phyloP scores from a whole-genome alignment of 495 filamentous ascomycete genomes.

The Xylaria acuta region DNA sequence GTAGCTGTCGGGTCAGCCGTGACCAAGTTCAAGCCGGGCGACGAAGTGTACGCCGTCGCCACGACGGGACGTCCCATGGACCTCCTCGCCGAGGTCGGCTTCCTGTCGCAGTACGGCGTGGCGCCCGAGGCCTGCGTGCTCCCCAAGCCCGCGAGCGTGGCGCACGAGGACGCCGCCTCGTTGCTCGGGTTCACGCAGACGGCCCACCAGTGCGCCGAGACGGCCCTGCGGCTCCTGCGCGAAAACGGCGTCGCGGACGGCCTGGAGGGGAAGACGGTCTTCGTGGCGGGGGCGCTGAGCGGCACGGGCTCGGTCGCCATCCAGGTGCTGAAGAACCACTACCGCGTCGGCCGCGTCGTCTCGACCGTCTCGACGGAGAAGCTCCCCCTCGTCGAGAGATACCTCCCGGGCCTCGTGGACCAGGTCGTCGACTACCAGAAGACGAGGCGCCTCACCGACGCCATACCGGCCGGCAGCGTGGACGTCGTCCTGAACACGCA shows the following conservation, averaged over 20 bases:
- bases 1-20: slow-evolving; percentile 51
- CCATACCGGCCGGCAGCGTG: slow-evolving; percentile 51
- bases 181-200: slow-evolving; percentile 51
- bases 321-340: slow-evolving; percentile 61
- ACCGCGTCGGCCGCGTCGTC: slow-evolving; percentile 56
- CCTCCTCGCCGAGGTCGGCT: slow-evolving; percentile 32
- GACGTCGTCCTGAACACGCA: slow-evolving; percentile 63
- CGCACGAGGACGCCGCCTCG: slow-evolving; percentile 46
- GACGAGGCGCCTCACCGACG: slow-evolving; percentile 43
- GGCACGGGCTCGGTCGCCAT: slow-evolving; percentile 56
- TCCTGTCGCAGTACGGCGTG: slow-evolving; percentile 49
- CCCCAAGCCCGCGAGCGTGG: slow-evolving; percentile 47
- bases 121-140: slow-evolving; percentile 35
- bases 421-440: slow-evolving; percentile 59
- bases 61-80: slow-evolving; percentile 34
- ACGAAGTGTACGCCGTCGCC: slow-evolving; percentile 56
- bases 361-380: slow-evolving; percentile 62
- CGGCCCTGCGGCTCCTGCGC: slow-evolving; percentile 45
- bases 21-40: slow-evolving; percentile 53
- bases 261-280: slow-evolving; percentile 61
- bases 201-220: slow-evolving; percentile 39
- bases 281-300: slow-evolving; percentile 59
- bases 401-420: slow-evolving; percentile 43
- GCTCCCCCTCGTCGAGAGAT: slow-evolving; percentile 50
- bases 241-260: slow-evolving; percentile 41